Percentiles rank a stretch among this genome's conserved stretches.
These are phyloP conservation scores for Olyra latifolia DNA, from an alignment of 176 grass and related monocot species.

Conservation along the genomic window DNA sequence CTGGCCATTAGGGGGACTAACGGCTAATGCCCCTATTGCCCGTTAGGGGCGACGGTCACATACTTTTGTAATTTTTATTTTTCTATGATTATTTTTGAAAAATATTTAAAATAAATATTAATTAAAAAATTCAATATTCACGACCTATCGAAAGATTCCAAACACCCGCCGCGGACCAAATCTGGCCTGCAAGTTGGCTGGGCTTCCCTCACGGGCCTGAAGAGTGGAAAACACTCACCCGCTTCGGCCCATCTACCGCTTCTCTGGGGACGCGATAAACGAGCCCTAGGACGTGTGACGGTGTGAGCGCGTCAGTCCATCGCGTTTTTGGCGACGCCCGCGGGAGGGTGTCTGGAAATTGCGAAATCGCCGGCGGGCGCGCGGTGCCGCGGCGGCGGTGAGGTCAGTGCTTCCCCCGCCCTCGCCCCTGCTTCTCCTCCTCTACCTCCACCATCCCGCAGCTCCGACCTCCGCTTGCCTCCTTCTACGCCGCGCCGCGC, in stretches of 20 bases:
- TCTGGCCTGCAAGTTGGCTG: not conserved
- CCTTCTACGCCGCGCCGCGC: not conserved
- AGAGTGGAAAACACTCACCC: not conserved
- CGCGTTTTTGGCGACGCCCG: constrained; percentile 19
- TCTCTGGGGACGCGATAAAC: not conserved
- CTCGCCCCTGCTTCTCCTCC: not conserved
- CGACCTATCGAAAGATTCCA: no score
- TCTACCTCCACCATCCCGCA: not conserved
- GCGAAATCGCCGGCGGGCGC: constrained; percentile 15
- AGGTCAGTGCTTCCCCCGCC: constrained; percentile 42
- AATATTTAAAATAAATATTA: no score
- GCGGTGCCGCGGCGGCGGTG: not conserved
- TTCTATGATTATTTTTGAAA: no score
- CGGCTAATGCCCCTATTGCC: no score
- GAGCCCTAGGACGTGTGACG: constrained; percentile 8
- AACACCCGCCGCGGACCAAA: no score
- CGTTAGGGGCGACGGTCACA: no score
- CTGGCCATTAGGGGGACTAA: no score
- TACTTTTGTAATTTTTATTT: no score
- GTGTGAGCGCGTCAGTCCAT: not conserved
- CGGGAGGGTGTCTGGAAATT: constrained; percentile 28
- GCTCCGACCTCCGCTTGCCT: not conserved
- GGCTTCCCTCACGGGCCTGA: not conserved
- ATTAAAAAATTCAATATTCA: no score
- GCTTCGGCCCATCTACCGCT: not conserved